Evolutionary conservation across 2,329 filamentous ascomycete genomes (phyloP), one percentile per base, ranked within the genome.

Genomic region (Colletotrichum limetticola): DNA sequence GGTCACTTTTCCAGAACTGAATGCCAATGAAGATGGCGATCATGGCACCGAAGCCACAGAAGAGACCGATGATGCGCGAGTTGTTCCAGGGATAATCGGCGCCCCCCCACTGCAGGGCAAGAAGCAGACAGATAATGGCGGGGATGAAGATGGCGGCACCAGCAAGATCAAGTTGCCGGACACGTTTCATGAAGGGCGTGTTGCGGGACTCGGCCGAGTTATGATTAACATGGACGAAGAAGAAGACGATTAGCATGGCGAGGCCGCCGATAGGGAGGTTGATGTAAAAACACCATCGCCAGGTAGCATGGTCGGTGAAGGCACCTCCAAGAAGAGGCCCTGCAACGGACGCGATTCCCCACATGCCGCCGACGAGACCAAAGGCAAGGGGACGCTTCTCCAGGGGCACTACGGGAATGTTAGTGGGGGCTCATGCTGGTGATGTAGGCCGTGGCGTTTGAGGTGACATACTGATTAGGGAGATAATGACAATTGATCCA

Each of bases 91-190:
- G 63, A 67, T 87, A 86, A 28, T 85, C 78, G 49, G 85, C 81
- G 8, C 89, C 89, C 14, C 88, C 89, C 86, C 87, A 91, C 76
- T 91, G 86, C 53, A 91, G 81, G 8, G 88, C 89, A 3, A 91
- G 82, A 8, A 91, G 80, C 14, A 90, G 81, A 75, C 85, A 87
- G 73, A 90, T 78, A 60, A 90, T 83, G 52, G 85, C 84, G 1
- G 88, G 86, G 32, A 89, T 83, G 76, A 90, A 84, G 70, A 89
- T 79, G n/a, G 78, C 78, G 2, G 85, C 85, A 30, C 89, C 88
- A 11, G 98, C 42, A 22, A 88, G 78, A 76, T 91, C 89, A 58
- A 90, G 81, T 74, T 85, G 82, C 58, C 82, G 77, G 35, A 89
- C 60, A 14, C 86, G 83, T 37, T 78, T 67, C 26, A 80, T 16